Evolutionary conservation across 345 rosid genomes (phyloP).

Genomic region (Boechera stricta): DNA sequence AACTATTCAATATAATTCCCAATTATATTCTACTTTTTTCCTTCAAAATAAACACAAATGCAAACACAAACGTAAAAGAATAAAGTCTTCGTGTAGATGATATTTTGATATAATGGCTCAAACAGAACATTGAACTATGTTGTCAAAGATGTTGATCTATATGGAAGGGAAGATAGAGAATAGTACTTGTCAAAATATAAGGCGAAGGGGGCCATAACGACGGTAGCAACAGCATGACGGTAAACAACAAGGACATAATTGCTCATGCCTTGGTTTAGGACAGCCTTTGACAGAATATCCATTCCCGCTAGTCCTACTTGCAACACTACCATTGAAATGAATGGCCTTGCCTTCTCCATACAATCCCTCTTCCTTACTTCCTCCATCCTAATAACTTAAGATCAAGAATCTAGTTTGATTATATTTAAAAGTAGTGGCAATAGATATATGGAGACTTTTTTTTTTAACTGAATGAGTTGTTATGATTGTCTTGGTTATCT

Average conservation of each 20-base stretch:
- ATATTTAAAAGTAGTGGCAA: background rate
- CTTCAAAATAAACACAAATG: background rate
- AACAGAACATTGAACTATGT: background rate
- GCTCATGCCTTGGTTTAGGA: conserved; percentile 83
- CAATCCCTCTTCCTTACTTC: conserved; percentile 37
- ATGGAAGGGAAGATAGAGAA: background rate
- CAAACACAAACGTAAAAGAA: background rate
- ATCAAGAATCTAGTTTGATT: conserved; percentile 1
- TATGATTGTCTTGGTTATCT: conserved; percentile 33
- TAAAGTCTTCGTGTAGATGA: background rate
- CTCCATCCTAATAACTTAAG: conserved; percentile 16
- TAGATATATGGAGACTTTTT: background rate
- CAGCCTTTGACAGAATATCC: conserved; percentile 84
- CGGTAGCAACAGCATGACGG: conserved; percentile 82
- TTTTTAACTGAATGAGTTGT: conserved; percentile 21
- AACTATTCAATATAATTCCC: background rate
- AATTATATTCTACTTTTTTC: background rate
- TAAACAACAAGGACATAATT: conserved; percentile 82
- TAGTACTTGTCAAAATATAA: conserved; percentile 63
- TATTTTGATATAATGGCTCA: background rate
- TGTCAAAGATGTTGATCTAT: conserved; percentile 9
- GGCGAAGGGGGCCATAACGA: conserved; percentile 82
- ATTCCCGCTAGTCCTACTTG: conserved; percentile 90
- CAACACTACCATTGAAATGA: conserved; percentile 64
- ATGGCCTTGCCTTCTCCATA: conserved; percentile 61